A percentile compares a stretch with the other conserved stretches of the same genome.
These are phyloP conservation scores for Pterulicium gracile DNA, from an alignment of 1,284 basidiomycete species.

Conservation along the genomic window DNA sequence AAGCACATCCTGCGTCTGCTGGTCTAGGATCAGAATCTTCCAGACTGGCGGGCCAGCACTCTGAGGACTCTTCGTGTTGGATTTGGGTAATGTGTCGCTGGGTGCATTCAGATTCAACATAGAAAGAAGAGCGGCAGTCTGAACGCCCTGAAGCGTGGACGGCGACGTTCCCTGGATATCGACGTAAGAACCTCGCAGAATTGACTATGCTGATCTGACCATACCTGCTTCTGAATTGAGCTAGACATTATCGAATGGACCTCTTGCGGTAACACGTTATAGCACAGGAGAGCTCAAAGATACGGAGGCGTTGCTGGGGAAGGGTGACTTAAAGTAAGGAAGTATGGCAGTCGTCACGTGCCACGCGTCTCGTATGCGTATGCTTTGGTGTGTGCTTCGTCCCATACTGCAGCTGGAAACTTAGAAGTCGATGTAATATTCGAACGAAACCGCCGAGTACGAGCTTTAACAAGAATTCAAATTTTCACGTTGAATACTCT, in stretches of 20 bases:
- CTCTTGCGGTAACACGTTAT: too few relatives aligned
- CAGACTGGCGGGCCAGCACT: conserved; percentile 77
- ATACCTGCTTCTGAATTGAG: background rate
- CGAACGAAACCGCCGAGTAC: too few relatives aligned
- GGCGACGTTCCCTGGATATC: conserved; percentile 9
- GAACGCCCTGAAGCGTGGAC: conserved; percentile 65
- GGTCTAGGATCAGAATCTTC: conserved; percentile 95
- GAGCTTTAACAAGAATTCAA: too few relatives aligned
- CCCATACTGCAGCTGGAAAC: too few relatives aligned
- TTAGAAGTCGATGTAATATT: too few relatives aligned
- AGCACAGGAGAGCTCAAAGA: too few relatives aligned
- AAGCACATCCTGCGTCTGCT: conserved; percentile 91
- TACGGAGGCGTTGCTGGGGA: too few relatives aligned
- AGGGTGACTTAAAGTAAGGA: too few relatives aligned
- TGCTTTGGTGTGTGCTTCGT: too few relatives aligned
- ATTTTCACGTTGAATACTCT: too few relatives aligned
- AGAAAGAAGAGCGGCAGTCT: conserved; percentile 62
- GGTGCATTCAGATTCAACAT: conserved; percentile 53
- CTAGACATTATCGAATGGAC: background rate
- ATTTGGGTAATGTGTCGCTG: conserved; percentile 32
- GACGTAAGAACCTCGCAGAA: background rate
- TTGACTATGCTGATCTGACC: background rate
- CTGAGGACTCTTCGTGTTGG: conserved; percentile 34
- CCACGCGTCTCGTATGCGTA: too few relatives aligned
- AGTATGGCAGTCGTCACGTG: too few relatives aligned